Conservation (phyloP, 176 grass and related monocot genomes). For the Cenchrus americanus region DNA sequence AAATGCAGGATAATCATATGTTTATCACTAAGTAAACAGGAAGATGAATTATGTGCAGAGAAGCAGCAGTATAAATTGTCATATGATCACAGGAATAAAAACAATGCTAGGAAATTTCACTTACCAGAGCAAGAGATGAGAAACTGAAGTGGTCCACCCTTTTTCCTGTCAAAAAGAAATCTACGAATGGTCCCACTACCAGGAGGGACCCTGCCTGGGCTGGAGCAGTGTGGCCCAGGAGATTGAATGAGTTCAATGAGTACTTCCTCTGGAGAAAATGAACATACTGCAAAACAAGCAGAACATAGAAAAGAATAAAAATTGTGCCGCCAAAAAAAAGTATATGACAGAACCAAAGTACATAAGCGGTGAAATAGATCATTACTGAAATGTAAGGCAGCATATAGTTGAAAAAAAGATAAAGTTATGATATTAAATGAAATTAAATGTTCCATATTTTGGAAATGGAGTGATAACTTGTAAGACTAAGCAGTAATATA, state of each 20-base stretch:
- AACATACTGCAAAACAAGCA: not conserved
- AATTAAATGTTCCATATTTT: not conserved
- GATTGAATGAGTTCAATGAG: constrained; percentile 10
- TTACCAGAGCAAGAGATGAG: constrained; percentile 4
- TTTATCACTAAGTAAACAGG: not conserved
- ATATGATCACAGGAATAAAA: not conserved
- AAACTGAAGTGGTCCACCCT: constrained; percentile 21
- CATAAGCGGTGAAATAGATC: not conserved
- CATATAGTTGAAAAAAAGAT: not conserved
- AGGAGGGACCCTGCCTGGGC: not conserved
- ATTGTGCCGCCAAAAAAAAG: not conserved
- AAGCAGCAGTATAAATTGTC: not conserved
- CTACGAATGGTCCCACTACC: not conserved
- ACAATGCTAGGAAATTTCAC: not conserved
- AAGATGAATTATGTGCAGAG: not conserved
- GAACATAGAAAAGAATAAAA: not conserved
- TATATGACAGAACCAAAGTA: not conserved
- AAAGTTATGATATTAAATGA: not conserved
- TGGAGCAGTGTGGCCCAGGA: constrained; percentile 14
- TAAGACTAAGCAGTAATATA: not conserved
- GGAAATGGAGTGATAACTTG: not conserved
- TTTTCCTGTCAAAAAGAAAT: constrained; percentile 18
- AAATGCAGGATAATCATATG: not conserved
- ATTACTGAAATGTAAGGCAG: not conserved
- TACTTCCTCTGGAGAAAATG: constrained; percentile 14